Conservation (phyloP, 257 asterid species). For the Nicotiana attenuata region DNA sequence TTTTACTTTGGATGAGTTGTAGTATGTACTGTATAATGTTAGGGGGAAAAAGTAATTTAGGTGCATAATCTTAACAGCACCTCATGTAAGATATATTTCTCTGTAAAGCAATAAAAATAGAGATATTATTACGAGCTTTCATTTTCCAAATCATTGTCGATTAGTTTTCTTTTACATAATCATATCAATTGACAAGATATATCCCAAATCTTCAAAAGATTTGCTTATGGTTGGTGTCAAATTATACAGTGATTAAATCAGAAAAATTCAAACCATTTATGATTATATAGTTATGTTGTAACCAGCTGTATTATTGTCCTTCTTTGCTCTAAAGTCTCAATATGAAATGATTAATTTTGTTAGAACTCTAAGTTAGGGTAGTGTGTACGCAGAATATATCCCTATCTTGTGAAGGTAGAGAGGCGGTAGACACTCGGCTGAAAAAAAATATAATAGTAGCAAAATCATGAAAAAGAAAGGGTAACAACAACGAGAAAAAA, state of each 20-base stretch:
- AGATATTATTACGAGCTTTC: slow-evolving; percentile 1
- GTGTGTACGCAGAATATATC: too few relatives aligned
- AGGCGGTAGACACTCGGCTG: rapidly evolving
- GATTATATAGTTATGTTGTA: slow-evolving; percentile 51
- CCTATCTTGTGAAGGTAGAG: too few relatives aligned
- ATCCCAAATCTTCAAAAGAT: slow-evolving; percentile 23
- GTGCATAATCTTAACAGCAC: slow-evolving; percentile 22
- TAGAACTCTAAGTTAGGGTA: neutral
- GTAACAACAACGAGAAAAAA: too few relatives aligned
- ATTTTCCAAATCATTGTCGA: neutral
- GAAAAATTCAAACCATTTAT: slow-evolving; percentile 32
- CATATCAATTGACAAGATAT: slow-evolving; percentile 19
- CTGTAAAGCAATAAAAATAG: slow-evolving; percentile 23
- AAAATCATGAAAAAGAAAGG: too few relatives aligned
- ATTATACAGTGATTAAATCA: slow-evolving; percentile 9
- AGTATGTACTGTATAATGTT: slow-evolving; percentile 18
- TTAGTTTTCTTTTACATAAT: neutral
- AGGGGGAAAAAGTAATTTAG: slow-evolving; percentile 3
- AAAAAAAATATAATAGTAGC: too few relatives aligned
- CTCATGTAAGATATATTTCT: slow-evolving; percentile 27
- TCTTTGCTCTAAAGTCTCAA: slow-evolving; percentile 43
- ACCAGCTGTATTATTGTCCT: slow-evolving; percentile 62
- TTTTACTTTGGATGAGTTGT: neutral
- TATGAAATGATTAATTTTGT: slow-evolving; percentile 30
- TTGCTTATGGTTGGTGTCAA: slow-evolving; percentile 26